Conservation (phyloP, 768 basidiomycete genomes). For the Lepiota venenata region DNA sequence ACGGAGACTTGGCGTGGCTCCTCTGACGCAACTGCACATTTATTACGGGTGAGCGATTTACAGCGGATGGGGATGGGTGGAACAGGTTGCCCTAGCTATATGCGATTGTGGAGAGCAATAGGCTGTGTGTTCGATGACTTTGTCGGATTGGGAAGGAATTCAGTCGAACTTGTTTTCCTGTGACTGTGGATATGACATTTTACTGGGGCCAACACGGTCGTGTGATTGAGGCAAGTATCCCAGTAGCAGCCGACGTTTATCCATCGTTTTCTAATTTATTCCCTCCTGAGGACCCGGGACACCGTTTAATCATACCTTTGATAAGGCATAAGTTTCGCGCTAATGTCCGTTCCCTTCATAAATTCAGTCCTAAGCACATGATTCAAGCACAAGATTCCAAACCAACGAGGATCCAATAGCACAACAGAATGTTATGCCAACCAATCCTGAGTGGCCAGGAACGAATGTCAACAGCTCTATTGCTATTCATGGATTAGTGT, state of each 20-base stretch:
- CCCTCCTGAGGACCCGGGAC: conserved; percentile 15
- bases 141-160: not conserved
- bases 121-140: not conserved
- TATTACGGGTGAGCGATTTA: not conserved
- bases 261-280: not conserved
- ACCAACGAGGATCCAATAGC: no score
- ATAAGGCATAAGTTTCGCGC: no score
- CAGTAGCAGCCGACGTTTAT: conserved; percentile 1
- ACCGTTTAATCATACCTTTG: conserved; percentile 3
- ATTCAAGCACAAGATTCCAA: no score
- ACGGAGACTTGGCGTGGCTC: no score
- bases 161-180: not conserved
- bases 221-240: conserved; percentile 13
- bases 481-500: no score
- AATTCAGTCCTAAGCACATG: no score
- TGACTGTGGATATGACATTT: not conserved
- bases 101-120: not conserved
- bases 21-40: no score
- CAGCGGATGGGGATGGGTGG: not conserved
- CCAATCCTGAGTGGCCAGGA: no score
- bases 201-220: not conserved
- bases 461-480: no score
- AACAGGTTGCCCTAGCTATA: not conserved
- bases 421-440: no score
- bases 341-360: no score